phyloP scores from a whole-genome alignment of 768 basidiomycete species.

The Tylopilus balloui region DNA sequence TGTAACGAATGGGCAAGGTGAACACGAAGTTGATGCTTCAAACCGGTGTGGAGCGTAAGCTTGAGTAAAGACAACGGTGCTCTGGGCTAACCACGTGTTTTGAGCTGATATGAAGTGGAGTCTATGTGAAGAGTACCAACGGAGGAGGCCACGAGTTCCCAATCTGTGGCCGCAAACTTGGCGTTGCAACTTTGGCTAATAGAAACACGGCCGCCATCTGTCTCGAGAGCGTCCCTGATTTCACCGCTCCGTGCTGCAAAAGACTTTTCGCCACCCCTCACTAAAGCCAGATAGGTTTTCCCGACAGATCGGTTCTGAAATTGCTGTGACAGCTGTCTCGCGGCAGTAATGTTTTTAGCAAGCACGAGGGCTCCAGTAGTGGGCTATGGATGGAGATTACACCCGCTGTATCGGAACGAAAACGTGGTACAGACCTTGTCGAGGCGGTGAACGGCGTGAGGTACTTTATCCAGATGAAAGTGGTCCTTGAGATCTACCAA shows the following conservation, averaged over 20 bases:
- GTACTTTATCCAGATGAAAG: conserved; percentile 35
- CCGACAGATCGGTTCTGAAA: conserved; percentile 44
- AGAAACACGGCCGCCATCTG: conserved; percentile 41
- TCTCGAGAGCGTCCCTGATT: conserved; percentile 41
- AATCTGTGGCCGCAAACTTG: conserved; percentile 40
- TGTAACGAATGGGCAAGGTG: conserved; percentile 52
- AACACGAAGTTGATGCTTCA: conserved; percentile 69
- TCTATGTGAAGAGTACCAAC: conserved; percentile 35
- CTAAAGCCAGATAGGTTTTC: conserved; percentile 64
- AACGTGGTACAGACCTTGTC: conserved; percentile 47
- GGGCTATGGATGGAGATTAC: conserved; percentile 32
- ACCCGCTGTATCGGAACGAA: background rate
- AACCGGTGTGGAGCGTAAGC: conserved; percentile 54
- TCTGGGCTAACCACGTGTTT: conserved; percentile 30
- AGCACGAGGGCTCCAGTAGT: conserved; percentile 64
- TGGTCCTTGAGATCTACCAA: conserved; percentile 27
- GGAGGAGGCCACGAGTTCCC: conserved; percentile 57
- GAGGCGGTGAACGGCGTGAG: conserved; percentile 56
- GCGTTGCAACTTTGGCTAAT: conserved; percentile 28
- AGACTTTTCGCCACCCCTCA: conserved; percentile 47
- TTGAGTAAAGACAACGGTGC: conserved; percentile 54
- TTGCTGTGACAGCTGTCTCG: conserved; percentile 52
- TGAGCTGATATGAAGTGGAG: conserved; percentile 22
- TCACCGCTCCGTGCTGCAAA: conserved; percentile 40
- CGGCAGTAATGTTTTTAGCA: conserved; percentile 40